Evolutionary conservation across 2,329 filamentous ascomycete species (phyloP).

Genomic region (Alternaria brassicicola): DNA sequence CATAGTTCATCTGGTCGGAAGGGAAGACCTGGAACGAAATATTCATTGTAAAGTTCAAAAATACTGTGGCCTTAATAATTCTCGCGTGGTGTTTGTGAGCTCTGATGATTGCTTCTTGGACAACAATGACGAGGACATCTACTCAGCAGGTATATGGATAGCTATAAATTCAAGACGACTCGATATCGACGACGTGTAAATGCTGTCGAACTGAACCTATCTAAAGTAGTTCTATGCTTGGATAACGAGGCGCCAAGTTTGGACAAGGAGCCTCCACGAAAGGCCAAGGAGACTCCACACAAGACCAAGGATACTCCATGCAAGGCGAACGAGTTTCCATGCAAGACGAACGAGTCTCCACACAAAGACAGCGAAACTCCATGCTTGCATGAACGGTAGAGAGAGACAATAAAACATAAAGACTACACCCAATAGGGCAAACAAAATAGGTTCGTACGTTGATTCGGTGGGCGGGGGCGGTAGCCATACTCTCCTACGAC

Average conservation of each 20-base stretch:
- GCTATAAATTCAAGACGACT: background rate
- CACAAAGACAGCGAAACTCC: background rate
- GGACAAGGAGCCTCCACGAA: background rate
- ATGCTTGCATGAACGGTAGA: too few relatives aligned
- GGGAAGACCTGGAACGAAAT: background rate
- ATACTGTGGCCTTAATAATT: accelerated
- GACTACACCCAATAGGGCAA: background rate
- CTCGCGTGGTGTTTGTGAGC: accelerated
- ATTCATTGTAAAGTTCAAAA: background rate
- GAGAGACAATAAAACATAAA: background rate
- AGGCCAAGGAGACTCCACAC: background rate
- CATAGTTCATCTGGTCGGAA: background rate
- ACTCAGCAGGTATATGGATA: too few relatives aligned
- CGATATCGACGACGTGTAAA: background rate
- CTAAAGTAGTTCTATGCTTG: background rate
- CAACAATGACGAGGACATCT: too few relatives aligned
- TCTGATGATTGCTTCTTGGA: too few relatives aligned
- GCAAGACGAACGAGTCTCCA: background rate
- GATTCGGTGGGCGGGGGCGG: too few relatives aligned
- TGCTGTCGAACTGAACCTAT: background rate
- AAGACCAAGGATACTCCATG: background rate
- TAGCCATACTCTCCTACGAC: too few relatives aligned
- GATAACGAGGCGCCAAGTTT: background rate
- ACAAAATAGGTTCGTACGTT: background rate
- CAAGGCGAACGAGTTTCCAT: background rate